Percentiles rank a stretch among this genome's conserved stretches.
These are phyloP conservation scores for Chaetothyriales sp. DNA, from an alignment of 2,329 filamentous ascomycete genomes.

Conservation along the genomic window DNA sequence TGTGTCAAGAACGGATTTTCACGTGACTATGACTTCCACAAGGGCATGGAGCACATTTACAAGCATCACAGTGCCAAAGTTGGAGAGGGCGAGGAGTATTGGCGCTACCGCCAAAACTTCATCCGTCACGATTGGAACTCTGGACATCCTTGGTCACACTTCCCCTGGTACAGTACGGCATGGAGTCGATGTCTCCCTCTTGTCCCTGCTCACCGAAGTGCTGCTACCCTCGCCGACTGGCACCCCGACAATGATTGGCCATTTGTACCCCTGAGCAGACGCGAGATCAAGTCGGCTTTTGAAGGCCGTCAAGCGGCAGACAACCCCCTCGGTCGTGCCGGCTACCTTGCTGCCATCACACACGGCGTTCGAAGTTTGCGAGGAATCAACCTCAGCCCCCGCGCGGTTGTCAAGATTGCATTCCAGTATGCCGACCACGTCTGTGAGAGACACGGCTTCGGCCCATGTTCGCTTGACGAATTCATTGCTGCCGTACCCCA, in stretches of 20 bases:
- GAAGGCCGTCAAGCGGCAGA: slow-evolving; percentile 7
- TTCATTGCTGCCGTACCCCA: slow-evolving; percentile 4
- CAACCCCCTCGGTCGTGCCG: slow-evolving; percentile 4
- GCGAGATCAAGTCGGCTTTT: slow-evolving; percentile 14
- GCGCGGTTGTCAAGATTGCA: slow-evolving; percentile 18
- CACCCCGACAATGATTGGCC: slow-evolving; percentile 15
- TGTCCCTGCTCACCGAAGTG: slow-evolving; percentile 19
- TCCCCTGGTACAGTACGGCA: slow-evolving; percentile 20
- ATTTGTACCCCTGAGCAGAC: slow-evolving; percentile 6
- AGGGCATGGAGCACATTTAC: slow-evolving; percentile 22
- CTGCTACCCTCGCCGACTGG: slow-evolving; percentile 17
- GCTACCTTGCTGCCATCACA: slow-evolving; percentile 18
- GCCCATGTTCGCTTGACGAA: slow-evolving; percentile 1
- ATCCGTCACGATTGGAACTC: neutral
- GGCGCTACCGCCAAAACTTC: slow-evolving; percentile 12
- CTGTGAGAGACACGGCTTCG: neutral
- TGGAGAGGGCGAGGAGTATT: slow-evolving; percentile 19
- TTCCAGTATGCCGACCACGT: slow-evolving; percentile 18
- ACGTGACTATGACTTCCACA: slow-evolving; percentile 10
- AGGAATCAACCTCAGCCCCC: slow-evolving; percentile 12
- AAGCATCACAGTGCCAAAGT: slow-evolving; percentile 16
- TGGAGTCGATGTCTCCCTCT: slow-evolving; percentile 24
- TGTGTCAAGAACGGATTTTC: slow-evolving; percentile 9
- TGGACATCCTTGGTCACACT: slow-evolving; percentile 4
- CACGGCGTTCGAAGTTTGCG: slow-evolving; percentile 15